These are phyloP conservation scores for Gynochthodes officinalis DNA, from an alignment of 257 asterid genomes.

Conservation along the genomic window DNA sequence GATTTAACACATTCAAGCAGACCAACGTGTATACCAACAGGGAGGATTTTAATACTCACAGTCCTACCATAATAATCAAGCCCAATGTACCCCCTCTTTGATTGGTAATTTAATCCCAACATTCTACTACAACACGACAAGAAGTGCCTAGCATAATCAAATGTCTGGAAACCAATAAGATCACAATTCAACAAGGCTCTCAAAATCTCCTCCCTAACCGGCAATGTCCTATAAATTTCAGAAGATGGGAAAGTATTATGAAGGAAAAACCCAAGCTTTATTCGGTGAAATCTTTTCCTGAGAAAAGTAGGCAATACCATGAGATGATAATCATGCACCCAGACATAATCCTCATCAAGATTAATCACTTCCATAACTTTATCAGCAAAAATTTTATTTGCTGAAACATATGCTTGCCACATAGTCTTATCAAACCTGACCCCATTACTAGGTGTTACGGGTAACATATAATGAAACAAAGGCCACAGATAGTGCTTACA, in stretches of 20 bases:
- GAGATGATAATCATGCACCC: conserved; percentile 87
- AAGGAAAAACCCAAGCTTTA: conserved; percentile 76
- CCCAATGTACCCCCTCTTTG: conserved; percentile 85
- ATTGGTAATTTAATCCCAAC: conserved; percentile 81
- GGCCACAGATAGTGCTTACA: conserved; percentile 89
- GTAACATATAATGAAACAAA: conserved; percentile 77
- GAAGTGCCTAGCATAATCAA: conserved; percentile 93
- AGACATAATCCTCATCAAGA: conserved; percentile 76
- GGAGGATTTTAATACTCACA: conserved; percentile 70
- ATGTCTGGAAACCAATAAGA: conserved; percentile 81
- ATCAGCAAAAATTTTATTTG: conserved; percentile 77
- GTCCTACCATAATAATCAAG: conserved; percentile 83
- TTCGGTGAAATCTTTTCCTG: conserved; percentile 56
- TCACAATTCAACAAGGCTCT: conserved; percentile 81
- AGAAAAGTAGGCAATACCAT: conserved; percentile 83
- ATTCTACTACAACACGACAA: conserved; percentile 89
- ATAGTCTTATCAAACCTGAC: conserved; percentile 57
- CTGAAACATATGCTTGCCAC: conserved; percentile 83
- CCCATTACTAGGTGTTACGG: conserved; percentile 62
- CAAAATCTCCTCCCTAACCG: conserved; percentile 81
- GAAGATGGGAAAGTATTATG: conserved; percentile 82
- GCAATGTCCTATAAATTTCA: conserved; percentile 75
- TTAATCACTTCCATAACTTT: conserved; percentile 76
- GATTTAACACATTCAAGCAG: conserved; percentile 54
- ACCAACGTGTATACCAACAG: conserved; percentile 79